Base-by-base conservation (phyloP, 306 rosid species). In the Vigna radiata region DNA sequence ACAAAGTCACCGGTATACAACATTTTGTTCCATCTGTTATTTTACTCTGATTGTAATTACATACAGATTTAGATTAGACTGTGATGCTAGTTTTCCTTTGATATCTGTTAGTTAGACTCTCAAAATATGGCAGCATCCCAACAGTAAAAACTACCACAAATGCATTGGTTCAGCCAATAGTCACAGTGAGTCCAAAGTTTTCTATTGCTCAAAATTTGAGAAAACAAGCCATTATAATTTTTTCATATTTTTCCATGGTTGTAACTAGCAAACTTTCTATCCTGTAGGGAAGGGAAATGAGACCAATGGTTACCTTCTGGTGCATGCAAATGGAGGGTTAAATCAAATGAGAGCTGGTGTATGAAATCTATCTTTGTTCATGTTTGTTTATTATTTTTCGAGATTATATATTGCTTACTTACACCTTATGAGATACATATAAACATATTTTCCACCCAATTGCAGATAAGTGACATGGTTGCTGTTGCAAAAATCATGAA, bases 301-400 rank as follows among this genome's bases (percentile, higher is more conserved):
- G 16, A 89, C 93, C 63, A 86, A 88, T 79, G 97, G 94, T 33
- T 91, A 77, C 79, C 63, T 91, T 67, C 17, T 89, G 25, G 67
- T 85, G 53, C 83, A 79, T 1, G 84, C 93, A 37, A 91, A 91
- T 37, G 97, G 97, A 58, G 97, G 95, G 17, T 79, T 91, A 75
- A 91, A 91, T 85, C 97, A 91, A 72, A 91, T 91, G 97, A 91
- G 79, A 83, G 73, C 81, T 0, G 97, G 97, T 68, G 95, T 91
- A 84, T 0, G 83, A 14, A 15, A 41, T n/a, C 23, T 41, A 2
- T 8, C 10, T 64, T 63, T 52, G 10, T 12, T 17, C 31, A 15
- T 66, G 3, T 25, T 25, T 25, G 27, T 25, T 25, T 25, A 2
- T 25, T 21, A 21, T 65, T 1, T 33, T 33, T 11, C n/a, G 44